Evolutionary conservation across 2,329 filamentous ascomycete species (phyloP), one percentile per base, ranked within the genome.

Genomic region (Ascosphaera aggregata): DNA sequence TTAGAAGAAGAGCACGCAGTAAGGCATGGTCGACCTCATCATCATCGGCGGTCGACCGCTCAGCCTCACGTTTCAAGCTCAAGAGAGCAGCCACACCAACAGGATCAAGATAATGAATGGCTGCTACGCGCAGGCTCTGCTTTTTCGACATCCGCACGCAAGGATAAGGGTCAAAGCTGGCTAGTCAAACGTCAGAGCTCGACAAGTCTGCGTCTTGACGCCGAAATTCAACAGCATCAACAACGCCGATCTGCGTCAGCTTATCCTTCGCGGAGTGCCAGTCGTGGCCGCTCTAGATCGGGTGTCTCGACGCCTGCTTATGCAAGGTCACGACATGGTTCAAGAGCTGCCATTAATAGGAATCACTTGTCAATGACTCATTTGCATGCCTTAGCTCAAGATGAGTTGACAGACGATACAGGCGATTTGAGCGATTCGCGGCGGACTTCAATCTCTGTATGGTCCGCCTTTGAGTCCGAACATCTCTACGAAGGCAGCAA

Each of bases 161-260:
- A 74, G 46, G 63, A 64, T 41, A 73, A 74, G 46, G 71, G 71
- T n/a, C 69, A 73, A 48, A 65, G 64, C 40, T 74, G 70, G 70
- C 58, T 73, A 2, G 57, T 60, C 2, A 64, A 69, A 39, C 58
- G 67, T 18, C 64, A 68, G 43, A 69, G 63, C 43, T 65, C 63
- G 1, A 73, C 69, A 1, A 66, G 61, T 36, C 55, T 73, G 2
- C 60, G 63, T 8, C 50, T 54, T 2, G 54, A 63, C 13, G 44
- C 43, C 20, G 49, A 58, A 13, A 48, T 54, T 27, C 50, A 54
- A 36, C 54, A 57, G 5, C 45, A 52, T 27, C 47, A 50, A 31
- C 42, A 40, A 39, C 43, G 43, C 30, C 47, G 38, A 42, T 17
- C 46, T 39, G 37, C 46, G 32, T 19, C n/a, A n/a, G n/a, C n/a